phyloP scores from a whole-genome alignment of 2,329 filamentous ascomycete species.

The Aspergillus felis region DNA sequence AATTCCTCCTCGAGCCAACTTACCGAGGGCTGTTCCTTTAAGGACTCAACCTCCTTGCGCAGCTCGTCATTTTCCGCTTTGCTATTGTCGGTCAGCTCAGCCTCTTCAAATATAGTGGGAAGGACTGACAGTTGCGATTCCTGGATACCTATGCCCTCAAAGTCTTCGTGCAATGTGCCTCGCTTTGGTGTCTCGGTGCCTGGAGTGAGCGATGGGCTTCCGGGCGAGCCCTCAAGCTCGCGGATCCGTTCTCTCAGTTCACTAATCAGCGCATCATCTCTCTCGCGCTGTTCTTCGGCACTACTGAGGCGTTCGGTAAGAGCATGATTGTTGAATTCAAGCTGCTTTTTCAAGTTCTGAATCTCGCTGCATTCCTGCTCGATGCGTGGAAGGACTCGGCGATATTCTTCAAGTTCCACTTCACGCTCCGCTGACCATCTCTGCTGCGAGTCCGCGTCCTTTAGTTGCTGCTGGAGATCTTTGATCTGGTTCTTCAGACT shows the following conservation, averaged over 20 bases:
- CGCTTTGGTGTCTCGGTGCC: constrained; percentile 38
- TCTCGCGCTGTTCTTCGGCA: constrained; percentile 41
- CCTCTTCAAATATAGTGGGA: background rate
- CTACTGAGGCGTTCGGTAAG: constrained; percentile 42
- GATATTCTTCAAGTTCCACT: constrained; percentile 42
- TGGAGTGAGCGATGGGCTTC: constrained; percentile 35
- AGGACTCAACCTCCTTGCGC: constrained; percentile 34
- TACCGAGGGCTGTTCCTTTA: constrained; percentile 25
- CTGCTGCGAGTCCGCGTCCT: constrained; percentile 42
- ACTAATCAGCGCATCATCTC: constrained; percentile 40
- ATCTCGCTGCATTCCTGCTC: constrained; percentile 48
- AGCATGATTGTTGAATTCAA: constrained; percentile 47
- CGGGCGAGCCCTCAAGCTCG: constrained; percentile 38
- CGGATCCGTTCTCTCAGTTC: constrained; percentile 41
- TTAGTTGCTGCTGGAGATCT: constrained; percentile 45
- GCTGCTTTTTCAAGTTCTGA: constrained; percentile 45
- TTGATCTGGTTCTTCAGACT: constrained; percentile 44
- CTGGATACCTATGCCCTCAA: constrained; percentile 37
- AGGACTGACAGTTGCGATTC: constrained; percentile 37
- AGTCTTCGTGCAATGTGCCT: constrained; percentile 40
- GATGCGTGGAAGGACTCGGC: constrained; percentile 43
- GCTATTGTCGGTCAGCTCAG: constrained; percentile 24
- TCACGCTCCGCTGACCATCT: constrained; percentile 38
- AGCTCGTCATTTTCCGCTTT: constrained; percentile 40
- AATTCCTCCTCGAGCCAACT: background rate